Percentiles rank a stretch among this genome's conserved stretches.
Evolutionary conservation across 2,329 filamentous ascomycete genomes (phyloP).

Genomic region (Microcyclospora tardicrescens): DNA sequence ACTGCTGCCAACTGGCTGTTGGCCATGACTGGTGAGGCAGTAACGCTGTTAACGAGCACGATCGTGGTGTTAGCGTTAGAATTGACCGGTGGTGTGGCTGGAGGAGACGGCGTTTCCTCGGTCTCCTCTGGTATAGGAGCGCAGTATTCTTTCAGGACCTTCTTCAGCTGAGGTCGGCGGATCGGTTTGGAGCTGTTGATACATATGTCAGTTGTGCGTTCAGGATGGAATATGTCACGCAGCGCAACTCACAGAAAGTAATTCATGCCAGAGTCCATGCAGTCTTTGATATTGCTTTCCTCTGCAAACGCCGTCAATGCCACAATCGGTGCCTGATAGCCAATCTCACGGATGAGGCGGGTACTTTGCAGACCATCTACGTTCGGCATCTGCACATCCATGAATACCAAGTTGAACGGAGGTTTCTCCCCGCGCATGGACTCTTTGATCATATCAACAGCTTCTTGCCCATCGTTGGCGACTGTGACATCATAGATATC

Average conservation of each 20-base stretch:
- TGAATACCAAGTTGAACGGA: slow-evolving; percentile 79
- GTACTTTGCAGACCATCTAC: slow-evolving; percentile 82
- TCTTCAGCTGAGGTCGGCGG: slow-evolving; percentile 69
- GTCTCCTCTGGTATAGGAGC: slow-evolving; percentile 67
- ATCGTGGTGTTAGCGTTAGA: not conserved
- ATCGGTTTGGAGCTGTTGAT: slow-evolving; percentile 46
- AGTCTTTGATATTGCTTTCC: slow-evolving; percentile 56
- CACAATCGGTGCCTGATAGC: slow-evolving; percentile 78
- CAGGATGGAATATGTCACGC: not conserved
- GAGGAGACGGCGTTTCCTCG: slow-evolving; percentile 7
- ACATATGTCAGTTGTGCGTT: not conserved
- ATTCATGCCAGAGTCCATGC: slow-evolving; percentile 80
- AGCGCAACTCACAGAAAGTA: slow-evolving; percentile 51
- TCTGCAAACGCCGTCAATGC: slow-evolving; percentile 83
- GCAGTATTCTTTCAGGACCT: slow-evolving; percentile 69
- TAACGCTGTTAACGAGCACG: not conserved
- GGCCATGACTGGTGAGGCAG: too few species aligned
- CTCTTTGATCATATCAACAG: slow-evolving; percentile 71
- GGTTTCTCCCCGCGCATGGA: slow-evolving; percentile 54
- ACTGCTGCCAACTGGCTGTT: too few species aligned
- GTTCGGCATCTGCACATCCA: slow-evolving; percentile 92
- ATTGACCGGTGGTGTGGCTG: not conserved
- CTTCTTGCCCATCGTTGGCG: slow-evolving; percentile 53
- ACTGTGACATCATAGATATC: slow-evolving; percentile 79
- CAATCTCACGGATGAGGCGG: slow-evolving; percentile 69